These are phyloP conservation scores for Cutaneotrichosporon sp. DNA, from an alignment of 1,284 basidiomycete species.

Conservation along the genomic window DNA sequence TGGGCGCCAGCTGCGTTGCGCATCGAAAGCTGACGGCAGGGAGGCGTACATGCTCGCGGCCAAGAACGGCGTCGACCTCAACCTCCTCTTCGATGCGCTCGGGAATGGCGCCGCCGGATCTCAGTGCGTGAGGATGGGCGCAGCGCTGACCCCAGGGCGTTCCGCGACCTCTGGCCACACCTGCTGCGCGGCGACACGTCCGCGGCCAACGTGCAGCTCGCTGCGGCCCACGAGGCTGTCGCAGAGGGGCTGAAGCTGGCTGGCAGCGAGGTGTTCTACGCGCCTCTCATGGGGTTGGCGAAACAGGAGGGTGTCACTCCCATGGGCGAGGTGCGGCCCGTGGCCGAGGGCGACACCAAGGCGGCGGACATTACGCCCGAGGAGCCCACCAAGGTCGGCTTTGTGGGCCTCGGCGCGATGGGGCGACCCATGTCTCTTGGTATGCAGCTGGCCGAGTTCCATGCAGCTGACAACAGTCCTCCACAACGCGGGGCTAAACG, in stretches of 20 bases:
- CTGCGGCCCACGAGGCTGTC: slow-evolving; percentile 2
- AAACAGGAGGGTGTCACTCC: slow-evolving; percentile 6
- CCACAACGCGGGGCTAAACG: slow-evolving; percentile 17
- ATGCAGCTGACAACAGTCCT: slow-evolving; percentile 14
- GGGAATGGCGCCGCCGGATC: slow-evolving; percentile 12
- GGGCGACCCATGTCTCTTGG: slow-evolving; percentile 25
- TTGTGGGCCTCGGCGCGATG: slow-evolving; percentile 28
- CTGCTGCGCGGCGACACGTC: background rate
- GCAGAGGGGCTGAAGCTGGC: background rate
- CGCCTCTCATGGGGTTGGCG: slow-evolving; percentile 13
- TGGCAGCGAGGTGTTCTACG: slow-evolving; percentile 7
- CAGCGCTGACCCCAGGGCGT: slow-evolving; percentile 7
- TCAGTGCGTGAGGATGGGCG: background rate
- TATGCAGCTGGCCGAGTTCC: slow-evolving; percentile 4
- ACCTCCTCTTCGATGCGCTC: slow-evolving; percentile 5
- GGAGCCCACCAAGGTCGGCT: slow-evolving; percentile 21
- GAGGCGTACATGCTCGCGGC: slow-evolving; percentile 12
- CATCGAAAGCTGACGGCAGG: slow-evolving; percentile 3
- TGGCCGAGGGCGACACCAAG: background rate
- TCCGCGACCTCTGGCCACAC: slow-evolving; percentile 3
- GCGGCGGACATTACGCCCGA: background rate
- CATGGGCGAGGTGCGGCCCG: background rate
- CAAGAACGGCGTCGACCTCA: slow-evolving; percentile 13
- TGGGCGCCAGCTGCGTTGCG: background rate
- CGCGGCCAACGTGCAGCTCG: background rate